Evolutionary conservation across 768 basidiomycete genomes (phyloP), one percentile per base, ranked within the genome.

Genomic region (Coprinopsis sp.): DNA sequence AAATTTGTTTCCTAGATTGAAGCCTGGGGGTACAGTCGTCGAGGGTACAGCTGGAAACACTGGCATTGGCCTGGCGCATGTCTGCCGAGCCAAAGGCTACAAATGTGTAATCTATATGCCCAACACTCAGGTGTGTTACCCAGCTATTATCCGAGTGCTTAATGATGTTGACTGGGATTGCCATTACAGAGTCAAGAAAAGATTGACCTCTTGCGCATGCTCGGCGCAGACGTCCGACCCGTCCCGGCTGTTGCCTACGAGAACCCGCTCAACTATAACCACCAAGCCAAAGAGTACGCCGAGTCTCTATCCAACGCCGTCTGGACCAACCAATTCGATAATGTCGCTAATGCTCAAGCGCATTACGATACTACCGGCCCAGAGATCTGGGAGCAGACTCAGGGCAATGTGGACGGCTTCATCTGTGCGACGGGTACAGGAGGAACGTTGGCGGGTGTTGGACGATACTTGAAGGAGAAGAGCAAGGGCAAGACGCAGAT

Each of bases 51-150:
- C 95, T 30, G 95, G 95, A 13, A 99, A 99, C 71, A 99, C 95
- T 6, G 95, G 94, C 31, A 96, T 96, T 47, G 94, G 94, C 28
- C 76, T 97, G 25, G 93, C 91, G 5, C 92, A 94, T 59, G 94
- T 98, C 44, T 97, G 96, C 67, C 73, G 96, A 53, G 79, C 91
- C 6, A 81, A 74, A 56, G 94, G 96, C 2, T 98, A 99, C 74
- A 89, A 84, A 63, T 98, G 96, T 64, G 95, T 99, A 8, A 99
- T 99, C 59, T 99, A 90, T 78, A 98, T 99, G 95, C 95, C 95
- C 24, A 74, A 96, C 64, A 91, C 86, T 3, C 89, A 96, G 77
- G 88, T 82, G 45, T 33, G 67, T 44, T 24, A 6, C 12, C 22
- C 22, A 1, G 21, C n/a, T 27, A 11, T 40, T 28, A 11, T 22